Evolutionary conservation across 2,329 filamentous ascomycete species (phyloP).

Genomic region (Sphaerulina vaccinii): DNA sequence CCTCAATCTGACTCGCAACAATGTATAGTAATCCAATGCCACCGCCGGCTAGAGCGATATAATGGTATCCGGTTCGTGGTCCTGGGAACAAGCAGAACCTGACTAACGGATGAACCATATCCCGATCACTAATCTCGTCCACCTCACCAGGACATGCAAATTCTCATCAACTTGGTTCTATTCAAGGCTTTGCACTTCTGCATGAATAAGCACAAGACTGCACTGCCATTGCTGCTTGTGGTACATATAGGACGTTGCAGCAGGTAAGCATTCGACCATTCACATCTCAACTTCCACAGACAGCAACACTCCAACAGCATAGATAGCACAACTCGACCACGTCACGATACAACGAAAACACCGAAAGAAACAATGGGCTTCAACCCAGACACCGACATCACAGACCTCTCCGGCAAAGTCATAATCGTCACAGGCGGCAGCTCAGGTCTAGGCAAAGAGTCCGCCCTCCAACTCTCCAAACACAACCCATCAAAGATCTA

Average conservation of each 20-base stretch:
- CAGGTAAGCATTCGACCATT: too few species aligned
- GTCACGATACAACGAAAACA: neutral
- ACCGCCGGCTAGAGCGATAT: too few species aligned
- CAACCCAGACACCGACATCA: constrained; percentile 39
- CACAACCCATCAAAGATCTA: constrained; percentile 55
- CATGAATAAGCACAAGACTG: neutral
- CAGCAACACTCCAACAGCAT: neutral
- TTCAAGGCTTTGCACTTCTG: neutral
- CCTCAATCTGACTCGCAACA: too few species aligned
- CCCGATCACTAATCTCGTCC: neutral
- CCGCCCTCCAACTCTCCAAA: constrained; percentile 47
- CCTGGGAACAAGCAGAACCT: too few species aligned
- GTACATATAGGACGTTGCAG: too few species aligned
- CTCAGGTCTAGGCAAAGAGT: constrained; percentile 37
- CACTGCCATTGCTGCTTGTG: too few species aligned
- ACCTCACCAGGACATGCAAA: neutral
- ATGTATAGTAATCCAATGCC: too few species aligned
- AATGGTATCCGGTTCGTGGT: too few species aligned
- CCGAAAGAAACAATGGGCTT: constrained; percentile 1
- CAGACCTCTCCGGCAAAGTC: constrained; percentile 43
- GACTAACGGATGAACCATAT: too few species aligned
- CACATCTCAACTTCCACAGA: too few species aligned
- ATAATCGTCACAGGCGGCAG: constrained; percentile 47
- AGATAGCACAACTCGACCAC: neutral
- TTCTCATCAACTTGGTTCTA: neutral